Conservation (phyloP, 768 basidiomycete genomes). For the Lactarius vividus region DNA sequence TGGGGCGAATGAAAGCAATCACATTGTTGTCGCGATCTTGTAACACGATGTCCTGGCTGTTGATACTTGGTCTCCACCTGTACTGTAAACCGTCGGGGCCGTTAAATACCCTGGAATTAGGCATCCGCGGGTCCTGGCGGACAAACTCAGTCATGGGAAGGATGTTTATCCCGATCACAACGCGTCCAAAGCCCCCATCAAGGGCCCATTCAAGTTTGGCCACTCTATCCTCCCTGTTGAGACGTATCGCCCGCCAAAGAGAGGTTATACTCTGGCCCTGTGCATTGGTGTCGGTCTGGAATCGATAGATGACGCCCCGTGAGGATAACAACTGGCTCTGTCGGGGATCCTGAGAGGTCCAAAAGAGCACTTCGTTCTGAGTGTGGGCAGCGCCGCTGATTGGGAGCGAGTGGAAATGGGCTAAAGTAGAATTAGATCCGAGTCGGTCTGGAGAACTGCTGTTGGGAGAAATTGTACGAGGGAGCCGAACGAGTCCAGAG, state of each 20-base stretch:
- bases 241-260: conserved; percentile 71
- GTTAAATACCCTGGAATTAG: conserved; percentile 57
- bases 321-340: conserved; percentile 80
- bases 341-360: conserved; percentile 85
- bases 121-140: conserved; percentile 58
- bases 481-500: too few species aligned
- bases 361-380: conserved; percentile 64
- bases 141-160: conserved; percentile 82
- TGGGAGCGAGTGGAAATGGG: too few species aligned
- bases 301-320: conserved; percentile 79
- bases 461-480: too few species aligned
- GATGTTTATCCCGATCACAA: conserved; percentile 81
- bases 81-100: conserved; percentile 81
- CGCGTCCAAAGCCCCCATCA: conserved; percentile 79
- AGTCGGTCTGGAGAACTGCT: too few species aligned
- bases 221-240: conserved; percentile 83
- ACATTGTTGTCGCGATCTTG: conserved; percentile 65
- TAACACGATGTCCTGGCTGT: conserved; percentile 57
- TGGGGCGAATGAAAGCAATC: conserved; percentile 79
- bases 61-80: conserved; percentile 69
- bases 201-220: conserved; percentile 86
- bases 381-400: too few species aligned
- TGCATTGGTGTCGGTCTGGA: conserved; percentile 64
- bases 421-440: too few species aligned
- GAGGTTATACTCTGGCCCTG: conserved; percentile 73